Percentiles rank a stretch among this genome's conserved stretches.
Conservation (phyloP, 495 filamentous ascomycete species). For the Daldinia childiae region DNA sequence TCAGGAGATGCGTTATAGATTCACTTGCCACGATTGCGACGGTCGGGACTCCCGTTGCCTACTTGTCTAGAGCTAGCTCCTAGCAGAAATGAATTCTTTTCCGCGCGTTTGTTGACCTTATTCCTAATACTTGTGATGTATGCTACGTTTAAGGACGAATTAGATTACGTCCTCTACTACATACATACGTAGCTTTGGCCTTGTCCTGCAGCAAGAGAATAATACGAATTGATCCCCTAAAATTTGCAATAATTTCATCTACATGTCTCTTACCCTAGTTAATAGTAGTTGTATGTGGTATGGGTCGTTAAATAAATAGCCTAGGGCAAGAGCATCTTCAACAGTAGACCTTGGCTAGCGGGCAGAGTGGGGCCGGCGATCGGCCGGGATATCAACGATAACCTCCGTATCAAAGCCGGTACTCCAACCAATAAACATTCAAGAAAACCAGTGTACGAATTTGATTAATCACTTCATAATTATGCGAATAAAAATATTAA, state of each 20-base stretch:
- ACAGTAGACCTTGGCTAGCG: not conserved
- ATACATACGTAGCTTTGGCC: not conserved
- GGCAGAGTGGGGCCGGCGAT: not conserved
- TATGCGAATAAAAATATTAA: not conserved
- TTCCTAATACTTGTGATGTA: not conserved
- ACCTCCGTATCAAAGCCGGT: not conserved
- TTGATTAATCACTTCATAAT: not conserved
- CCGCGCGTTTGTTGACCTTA: not conserved
- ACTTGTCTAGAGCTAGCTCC: constrained; percentile 13
- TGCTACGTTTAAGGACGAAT: not conserved
- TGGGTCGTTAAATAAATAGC: no score
- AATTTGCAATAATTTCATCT: not conserved
- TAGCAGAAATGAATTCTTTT: constrained; percentile 3
- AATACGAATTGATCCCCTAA: not conserved
- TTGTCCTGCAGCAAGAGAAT: not conserved
- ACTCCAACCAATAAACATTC: not conserved
- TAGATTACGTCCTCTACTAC: not conserved
- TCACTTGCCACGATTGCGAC: constrained; percentile 1
- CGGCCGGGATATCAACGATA: not conserved
- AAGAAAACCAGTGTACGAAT: not conserved
- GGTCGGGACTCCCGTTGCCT: not conserved
- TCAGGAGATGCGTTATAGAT: constrained; percentile 19
- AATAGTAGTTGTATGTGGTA: no score
- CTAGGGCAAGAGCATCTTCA: no score
- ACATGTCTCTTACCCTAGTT: not conserved